Base-by-base conservation (phyloP, 768 basidiomycete species). In the Clitopilus hobsonii region DNA sequence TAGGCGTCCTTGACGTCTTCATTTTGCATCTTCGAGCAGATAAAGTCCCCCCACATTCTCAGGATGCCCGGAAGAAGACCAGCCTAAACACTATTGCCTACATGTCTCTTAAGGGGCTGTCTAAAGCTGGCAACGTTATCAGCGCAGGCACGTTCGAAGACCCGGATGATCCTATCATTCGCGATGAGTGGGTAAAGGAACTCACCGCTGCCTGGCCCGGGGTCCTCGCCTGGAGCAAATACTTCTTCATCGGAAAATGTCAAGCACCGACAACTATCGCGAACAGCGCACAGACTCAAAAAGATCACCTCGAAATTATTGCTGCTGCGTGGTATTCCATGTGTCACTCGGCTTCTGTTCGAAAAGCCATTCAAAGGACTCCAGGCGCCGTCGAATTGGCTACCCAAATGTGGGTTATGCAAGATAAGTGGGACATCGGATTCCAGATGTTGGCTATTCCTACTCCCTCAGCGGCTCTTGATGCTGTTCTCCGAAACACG, bases 181-280 rank as follows among this genome's bases (percentile, higher is more conserved):
- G 59, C 11, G 59, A 58, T 1, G 48, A 60, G 7, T 58, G 69
- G 48, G 64, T 62, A 23, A 51, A 59, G 14, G 55, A 56, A 7
- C 58, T 71, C 16, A 54, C 62, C 6, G 53, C 62, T n/a, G 66
- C 63, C 3, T 75, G 73, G 72, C 69, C 66, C 1, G 70, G 66
- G 7, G 60, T 71, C 14, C 72, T 66, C 62, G 70, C 71, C 55
- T 74, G 74, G 72, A 68, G 69, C 50, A 61, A 60, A 1, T 73
- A 64, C 59, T 64, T 74, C 38, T 68, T 63, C 61, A 57, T 62
- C 10, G 56, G 60, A 4, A 64, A 68, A 5, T 45, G 41, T 3
- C 41, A 45, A 11, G 41, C 41, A 54, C 62, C 5, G 49, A 60
- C 28, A 54, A 55, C 6, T n/a, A n/a, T n/a, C n/a, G n/a, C n/a